Percentiles rank a stretch among this genome's conserved stretches.
Conservation (phyloP, 176 grass and related monocot species). For the Sorghum bicolor region DNA sequence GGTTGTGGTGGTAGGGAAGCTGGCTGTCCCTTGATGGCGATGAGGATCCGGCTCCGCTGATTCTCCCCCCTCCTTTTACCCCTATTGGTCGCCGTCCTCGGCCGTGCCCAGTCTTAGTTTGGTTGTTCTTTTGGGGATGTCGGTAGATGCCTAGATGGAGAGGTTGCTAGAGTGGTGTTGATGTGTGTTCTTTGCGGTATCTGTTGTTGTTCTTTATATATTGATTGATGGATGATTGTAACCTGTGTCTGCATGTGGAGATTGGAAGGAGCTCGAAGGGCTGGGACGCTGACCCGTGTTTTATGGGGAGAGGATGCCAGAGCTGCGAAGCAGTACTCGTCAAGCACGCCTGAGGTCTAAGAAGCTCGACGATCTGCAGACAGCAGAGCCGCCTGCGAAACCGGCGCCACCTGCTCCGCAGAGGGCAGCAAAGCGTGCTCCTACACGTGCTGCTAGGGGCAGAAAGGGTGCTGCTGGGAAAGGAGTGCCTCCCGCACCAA, state of each 20-base stretch:
- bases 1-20: conserved; percentile 29
- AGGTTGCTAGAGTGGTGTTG: neutral
- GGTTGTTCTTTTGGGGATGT: neutral
- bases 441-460: conserved; percentile 47
- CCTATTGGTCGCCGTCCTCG: neutral
- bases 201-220: neutral
- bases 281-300: conserved; percentile 44
- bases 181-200: neutral
- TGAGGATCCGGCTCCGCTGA: conserved; percentile 23
- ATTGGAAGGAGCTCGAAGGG: conserved; percentile 40
- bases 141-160: conserved; percentile 1
- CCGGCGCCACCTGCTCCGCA: conserved; percentile 33
- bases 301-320: conserved; percentile 96
- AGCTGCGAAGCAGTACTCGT: conserved; percentile 75
- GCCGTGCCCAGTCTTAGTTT: neutral
- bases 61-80: conserved; percentile 5
- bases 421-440: conserved; percentile 45
- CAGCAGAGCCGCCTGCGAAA: conserved; percentile 35
- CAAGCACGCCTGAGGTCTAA: conserved; percentile 71
- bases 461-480: conserved; percentile 42
- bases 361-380: conserved; percentile 43
- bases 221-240: conserved; percentile 26
- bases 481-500: conserved; percentile 32
- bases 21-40: conserved; percentile 20
- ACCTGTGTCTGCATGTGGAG: conserved; percentile 43